phyloP scores from a whole-genome alignment of 768 basidiomycete genomes.

The Russula dissimulans region DNA sequence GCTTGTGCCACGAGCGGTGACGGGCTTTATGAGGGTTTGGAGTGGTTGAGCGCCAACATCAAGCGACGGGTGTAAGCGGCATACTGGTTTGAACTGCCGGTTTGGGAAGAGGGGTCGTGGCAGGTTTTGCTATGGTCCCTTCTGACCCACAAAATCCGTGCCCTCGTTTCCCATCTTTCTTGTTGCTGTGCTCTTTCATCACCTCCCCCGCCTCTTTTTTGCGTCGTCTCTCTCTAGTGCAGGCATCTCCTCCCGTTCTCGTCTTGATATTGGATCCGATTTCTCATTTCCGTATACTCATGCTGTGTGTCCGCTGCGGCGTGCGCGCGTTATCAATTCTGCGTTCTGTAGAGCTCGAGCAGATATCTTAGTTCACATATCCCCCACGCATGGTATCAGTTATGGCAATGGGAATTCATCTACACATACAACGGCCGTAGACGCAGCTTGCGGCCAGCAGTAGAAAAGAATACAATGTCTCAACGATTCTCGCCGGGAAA shows the following conservation, averaged over 20 bases:
- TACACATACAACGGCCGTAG: not conserved
- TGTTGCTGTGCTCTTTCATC: constrained; percentile 23
- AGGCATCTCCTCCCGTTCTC: constrained; percentile 10
- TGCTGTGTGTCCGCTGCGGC: constrained; percentile 10
- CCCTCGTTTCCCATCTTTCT: constrained; percentile 20
- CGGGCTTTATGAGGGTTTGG: constrained; percentile 96
- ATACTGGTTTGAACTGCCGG: constrained; percentile 25
- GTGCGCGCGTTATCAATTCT: constrained; percentile 7
- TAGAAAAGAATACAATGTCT: constrained; percentile 5
- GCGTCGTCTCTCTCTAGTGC: constrained; percentile 2
- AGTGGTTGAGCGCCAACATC: constrained; percentile 92
- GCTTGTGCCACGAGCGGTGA: constrained; percentile 98
- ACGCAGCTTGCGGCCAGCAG: not conserved
- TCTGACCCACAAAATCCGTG: constrained; percentile 30
- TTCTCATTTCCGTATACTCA: constrained; percentile 13
- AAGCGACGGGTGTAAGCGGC: constrained; percentile 63
- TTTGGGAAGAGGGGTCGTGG: constrained; percentile 30
- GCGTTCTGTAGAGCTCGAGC: constrained; percentile 16
- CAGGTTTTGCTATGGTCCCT: constrained; percentile 49
- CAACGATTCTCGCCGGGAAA: constrained; percentile 60
- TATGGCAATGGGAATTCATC: constrained; percentile 16
- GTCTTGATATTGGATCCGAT: constrained; percentile 16
- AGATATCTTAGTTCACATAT: constrained; percentile 18
- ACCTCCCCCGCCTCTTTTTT: constrained; percentile 1
- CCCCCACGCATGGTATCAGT: constrained; percentile 10